These are phyloP conservation scores for Lenwebbia sp. DNA, from an alignment of 345 rosid genomes.

Conservation along the genomic window DNA sequence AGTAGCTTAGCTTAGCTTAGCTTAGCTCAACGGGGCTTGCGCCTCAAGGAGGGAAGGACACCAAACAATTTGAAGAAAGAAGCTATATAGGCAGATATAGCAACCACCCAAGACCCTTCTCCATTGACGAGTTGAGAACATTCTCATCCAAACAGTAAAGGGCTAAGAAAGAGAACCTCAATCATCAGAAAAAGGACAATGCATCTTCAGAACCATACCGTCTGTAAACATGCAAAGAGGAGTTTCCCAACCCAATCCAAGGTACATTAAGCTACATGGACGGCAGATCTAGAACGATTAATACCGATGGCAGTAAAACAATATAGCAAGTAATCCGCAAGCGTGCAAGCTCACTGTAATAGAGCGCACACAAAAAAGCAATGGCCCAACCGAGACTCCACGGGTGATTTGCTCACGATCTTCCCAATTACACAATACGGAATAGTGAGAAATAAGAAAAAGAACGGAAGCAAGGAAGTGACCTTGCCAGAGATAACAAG, in stretches of 20 bases:
- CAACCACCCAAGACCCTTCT: background rate
- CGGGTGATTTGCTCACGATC: background rate
- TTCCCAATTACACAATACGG: background rate
- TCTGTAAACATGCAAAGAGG: background rate
- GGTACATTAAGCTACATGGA: background rate
- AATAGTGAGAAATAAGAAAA: background rate
- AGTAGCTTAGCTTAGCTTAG: background rate
- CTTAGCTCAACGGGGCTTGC: background rate
- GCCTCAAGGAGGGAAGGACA: background rate
- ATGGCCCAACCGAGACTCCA: background rate
- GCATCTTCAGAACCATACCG: background rate
- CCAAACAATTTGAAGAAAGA: background rate
- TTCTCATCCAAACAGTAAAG: background rate
- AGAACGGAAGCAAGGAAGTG: background rate
- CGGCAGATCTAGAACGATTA: background rate
- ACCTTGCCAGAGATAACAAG: conserved; percentile 66
- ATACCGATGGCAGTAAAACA: background rate
- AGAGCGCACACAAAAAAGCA: background rate
- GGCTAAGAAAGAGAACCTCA: background rate
- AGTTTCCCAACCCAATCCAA: background rate
- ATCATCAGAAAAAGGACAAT: background rate
- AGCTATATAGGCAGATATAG: background rate
- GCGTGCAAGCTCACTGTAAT: background rate
- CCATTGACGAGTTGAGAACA: background rate
- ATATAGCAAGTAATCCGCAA: background rate